phyloP scores from a whole-genome alignment of 2,329 filamentous ascomycete species.

The Cladosporium sp. region DNA sequence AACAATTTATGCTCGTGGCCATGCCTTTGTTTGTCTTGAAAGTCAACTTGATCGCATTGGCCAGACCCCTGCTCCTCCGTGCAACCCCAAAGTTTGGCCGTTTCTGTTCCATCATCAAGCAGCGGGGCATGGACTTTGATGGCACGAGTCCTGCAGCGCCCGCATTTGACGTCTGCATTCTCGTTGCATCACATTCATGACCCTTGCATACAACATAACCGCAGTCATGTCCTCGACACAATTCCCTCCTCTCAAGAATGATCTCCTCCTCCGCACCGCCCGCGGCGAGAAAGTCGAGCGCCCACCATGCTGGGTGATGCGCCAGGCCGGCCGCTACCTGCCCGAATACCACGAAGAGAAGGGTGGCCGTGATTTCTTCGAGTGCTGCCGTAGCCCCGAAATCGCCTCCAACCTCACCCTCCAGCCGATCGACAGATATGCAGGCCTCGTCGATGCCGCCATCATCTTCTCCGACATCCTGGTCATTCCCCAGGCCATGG shows the following conservation, averaged over 20 bases:
- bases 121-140: not conserved
- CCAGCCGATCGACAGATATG: constrained; percentile 89
- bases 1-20: no score
- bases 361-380: constrained; percentile 88
- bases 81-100: not conserved
- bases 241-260: constrained; percentile 86
- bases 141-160: not conserved
- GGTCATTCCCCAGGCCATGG: constrained; percentile 95
- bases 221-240: constrained; percentile 18
- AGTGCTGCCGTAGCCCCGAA: constrained; percentile 90
- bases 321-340: constrained; percentile 95
- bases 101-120: not conserved
- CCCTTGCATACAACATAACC: constrained; percentile 9
- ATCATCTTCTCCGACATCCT: constrained; percentile 99
- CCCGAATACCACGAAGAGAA: constrained; percentile 98
- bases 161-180: not conserved
- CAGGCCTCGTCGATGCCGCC: constrained; percentile 85
- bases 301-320: constrained; percentile 98
- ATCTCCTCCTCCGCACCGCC: constrained; percentile 84
- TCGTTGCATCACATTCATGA: constrained; percentile 4
- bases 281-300: constrained; percentile 87
- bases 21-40: not conserved
- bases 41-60: not conserved
- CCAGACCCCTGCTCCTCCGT: constrained; percentile 3
- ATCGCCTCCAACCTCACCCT: constrained; percentile 90